Evolutionary conservation across 1,139 yeast species (phyloP).

Genomic region (Candida sp.): DNA sequence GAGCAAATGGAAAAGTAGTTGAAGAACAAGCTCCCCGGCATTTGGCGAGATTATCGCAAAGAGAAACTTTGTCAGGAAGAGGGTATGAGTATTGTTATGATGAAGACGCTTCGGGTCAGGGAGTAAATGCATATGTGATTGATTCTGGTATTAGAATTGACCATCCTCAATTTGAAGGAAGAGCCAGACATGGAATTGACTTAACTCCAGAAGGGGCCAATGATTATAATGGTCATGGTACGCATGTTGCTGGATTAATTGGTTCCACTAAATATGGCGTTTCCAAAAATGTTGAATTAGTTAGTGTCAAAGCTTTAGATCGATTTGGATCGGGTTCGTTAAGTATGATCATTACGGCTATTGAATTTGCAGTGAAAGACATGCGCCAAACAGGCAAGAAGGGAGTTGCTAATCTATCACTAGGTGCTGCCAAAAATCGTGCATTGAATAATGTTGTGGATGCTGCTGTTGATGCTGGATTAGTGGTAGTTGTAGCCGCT

Average conservation of each 20-base stretch:
- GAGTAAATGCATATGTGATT: slow-evolving; percentile 71
- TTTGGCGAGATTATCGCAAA: slow-evolving; percentile 60
- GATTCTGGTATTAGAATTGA: slow-evolving; percentile 68
- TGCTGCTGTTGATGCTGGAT: slow-evolving; percentile 67
- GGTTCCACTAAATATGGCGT: slow-evolving; percentile 80
- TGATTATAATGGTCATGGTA: slow-evolving; percentile 72
- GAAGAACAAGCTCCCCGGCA: slow-evolving; percentile 63
- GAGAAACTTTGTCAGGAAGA: slow-evolving; percentile 25
- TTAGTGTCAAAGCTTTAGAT: slow-evolving; percentile 72
- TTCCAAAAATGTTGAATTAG: slow-evolving; percentile 60
- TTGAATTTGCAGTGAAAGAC: slow-evolving; percentile 70
- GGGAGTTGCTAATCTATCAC: slow-evolving; percentile 77
- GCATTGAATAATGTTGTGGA: slow-evolving; percentile 71
- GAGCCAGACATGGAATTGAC: slow-evolving; percentile 59
- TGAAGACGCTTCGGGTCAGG: slow-evolving; percentile 22
- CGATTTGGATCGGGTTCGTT: slow-evolving; percentile 61
- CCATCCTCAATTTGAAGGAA: slow-evolving; percentile 65
- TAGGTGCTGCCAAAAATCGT: slow-evolving; percentile 67
- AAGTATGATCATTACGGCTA: slow-evolving; percentile 64
- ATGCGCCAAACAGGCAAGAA: slow-evolving; percentile 34
- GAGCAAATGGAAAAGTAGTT: slow-evolving; percentile 35
- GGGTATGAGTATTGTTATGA: slow-evolving; percentile 24
- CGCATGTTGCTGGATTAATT: slow-evolving; percentile 87
- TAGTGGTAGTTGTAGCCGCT: slow-evolving; percentile 81
- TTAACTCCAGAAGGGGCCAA: slow-evolving; percentile 60